Evolutionary conservation across 2,329 filamentous ascomycete species (phyloP).

Genomic region (Ciborinia camelliae): DNA sequence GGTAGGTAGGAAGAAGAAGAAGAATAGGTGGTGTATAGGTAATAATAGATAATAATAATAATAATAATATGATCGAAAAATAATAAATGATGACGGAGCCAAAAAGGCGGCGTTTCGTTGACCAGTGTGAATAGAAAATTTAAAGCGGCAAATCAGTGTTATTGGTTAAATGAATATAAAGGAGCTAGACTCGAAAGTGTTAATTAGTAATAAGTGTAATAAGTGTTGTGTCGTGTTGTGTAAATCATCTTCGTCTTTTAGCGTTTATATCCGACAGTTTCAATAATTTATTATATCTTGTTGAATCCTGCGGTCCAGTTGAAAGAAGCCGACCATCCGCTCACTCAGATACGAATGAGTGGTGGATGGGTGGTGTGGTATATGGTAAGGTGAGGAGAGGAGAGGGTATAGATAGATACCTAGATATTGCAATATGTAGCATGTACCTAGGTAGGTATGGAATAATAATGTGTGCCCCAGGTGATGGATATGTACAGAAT

Average conservation of each 20-base stretch:
- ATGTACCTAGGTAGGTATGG: too few relatives aligned
- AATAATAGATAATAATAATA: background rate
- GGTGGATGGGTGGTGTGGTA: background rate
- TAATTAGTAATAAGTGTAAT: background rate
- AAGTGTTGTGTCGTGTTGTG: background rate
- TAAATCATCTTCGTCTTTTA: background rate
- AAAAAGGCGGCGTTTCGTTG: background rate
- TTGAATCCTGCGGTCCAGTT: background rate
- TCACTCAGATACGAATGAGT: background rate
- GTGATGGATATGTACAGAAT: too few relatives aligned
- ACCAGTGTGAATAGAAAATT: background rate
- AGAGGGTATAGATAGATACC: background rate
- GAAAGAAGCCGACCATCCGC: background rate
- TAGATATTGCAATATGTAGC: background rate
- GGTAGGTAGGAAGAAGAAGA: background rate
- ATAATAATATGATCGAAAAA: too few relatives aligned
- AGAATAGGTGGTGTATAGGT: background rate
- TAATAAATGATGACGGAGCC: background rate
- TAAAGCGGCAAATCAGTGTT: slow-evolving; percentile 1
- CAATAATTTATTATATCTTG: background rate
- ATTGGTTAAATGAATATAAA: background rate
- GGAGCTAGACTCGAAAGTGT: slow-evolving; percentile 11
- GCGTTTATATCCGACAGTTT: background rate
- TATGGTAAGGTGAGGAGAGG: background rate
- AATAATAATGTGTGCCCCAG: too few relatives aligned